phyloP scores from a whole-genome alignment of 164 flowering plant species.

The Kingdonia uniflora region DNA sequence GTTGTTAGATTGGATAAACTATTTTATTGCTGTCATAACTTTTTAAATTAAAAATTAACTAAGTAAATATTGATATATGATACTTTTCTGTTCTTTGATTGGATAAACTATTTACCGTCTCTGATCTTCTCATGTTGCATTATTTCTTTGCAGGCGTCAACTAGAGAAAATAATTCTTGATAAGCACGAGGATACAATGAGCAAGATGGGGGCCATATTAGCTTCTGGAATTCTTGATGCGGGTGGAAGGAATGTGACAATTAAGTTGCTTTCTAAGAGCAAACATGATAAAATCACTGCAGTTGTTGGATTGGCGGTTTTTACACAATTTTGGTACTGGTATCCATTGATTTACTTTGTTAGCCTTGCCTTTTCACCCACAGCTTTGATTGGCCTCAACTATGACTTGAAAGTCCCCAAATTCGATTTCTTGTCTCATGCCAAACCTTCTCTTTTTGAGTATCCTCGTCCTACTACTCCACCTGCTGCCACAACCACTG shows the following conservation, averaged over 20 bases:
- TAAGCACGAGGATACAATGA: constrained; percentile 99
- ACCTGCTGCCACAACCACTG: constrained; percentile 74
- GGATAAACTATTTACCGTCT: no score
- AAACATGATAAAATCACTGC: constrained; percentile 94
- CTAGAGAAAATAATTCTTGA: constrained; percentile 95
- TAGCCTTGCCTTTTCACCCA: constrained; percentile 87
- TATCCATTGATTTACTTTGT: constrained; percentile 90
- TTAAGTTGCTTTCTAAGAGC: constrained; percentile 80
- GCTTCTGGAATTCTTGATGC: constrained; percentile 99
- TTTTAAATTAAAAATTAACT: no score
- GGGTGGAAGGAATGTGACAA: constrained; percentile 97
- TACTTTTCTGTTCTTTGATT: no score
- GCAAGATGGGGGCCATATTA: constrained; percentile 99
- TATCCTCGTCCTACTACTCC: constrained; percentile 89
- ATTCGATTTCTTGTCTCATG: constrained; percentile 90
- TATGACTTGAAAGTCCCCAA: constrained; percentile 85
- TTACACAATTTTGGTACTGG: constrained; percentile 99
- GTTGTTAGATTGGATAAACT: background rate
- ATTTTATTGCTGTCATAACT: no score
- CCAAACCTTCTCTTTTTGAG: constrained; percentile 91
- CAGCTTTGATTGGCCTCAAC: constrained; percentile 92
- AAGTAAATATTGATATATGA: no score
- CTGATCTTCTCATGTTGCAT: background rate
- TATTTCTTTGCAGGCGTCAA: constrained; percentile 52
- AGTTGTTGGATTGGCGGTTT: constrained; percentile 92